These are phyloP conservation scores for Talaromyces sp. DNA, from an alignment of 2,329 filamentous ascomycete genomes.

Conservation along the genomic window DNA sequence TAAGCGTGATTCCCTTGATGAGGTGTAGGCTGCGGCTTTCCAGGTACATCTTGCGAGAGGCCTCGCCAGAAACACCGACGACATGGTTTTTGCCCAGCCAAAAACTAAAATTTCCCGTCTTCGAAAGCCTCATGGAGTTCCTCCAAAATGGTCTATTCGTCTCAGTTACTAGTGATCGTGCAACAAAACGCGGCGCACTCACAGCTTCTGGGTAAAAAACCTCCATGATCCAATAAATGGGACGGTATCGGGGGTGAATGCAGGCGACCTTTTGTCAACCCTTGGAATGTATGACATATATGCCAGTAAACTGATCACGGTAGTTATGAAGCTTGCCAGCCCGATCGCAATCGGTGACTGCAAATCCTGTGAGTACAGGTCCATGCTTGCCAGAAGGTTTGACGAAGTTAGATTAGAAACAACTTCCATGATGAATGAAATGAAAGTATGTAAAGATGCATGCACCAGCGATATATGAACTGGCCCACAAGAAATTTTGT, in stretches of 20 bases:
- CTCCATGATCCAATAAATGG: slow-evolving; percentile 1
- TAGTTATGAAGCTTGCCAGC: not conserved
- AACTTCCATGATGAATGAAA: not conserved
- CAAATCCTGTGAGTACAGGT: not conserved
- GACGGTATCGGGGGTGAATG: slow-evolving; percentile 1
- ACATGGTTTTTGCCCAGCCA: slow-evolving; percentile 6
- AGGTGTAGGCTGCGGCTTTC: not conserved
- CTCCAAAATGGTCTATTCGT: not conserved
- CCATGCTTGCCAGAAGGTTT: not conserved
- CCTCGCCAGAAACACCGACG: slow-evolving; percentile 2
- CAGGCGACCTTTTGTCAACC: not conserved
- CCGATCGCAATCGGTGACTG: not conserved
- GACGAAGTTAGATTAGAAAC: not conserved
- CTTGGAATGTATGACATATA: slow-evolving; percentile 1
- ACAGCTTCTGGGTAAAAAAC: slow-evolving; percentile 3
- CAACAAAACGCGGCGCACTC: not conserved
- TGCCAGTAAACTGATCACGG: not conserved
- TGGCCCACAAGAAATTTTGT: not conserved
- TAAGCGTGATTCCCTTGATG: not conserved
- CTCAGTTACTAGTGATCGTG: not conserved
- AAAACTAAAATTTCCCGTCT: slow-evolving; percentile 6
- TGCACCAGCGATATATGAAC: not conserved
- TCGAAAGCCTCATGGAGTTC: not conserved
- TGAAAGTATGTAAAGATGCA: not conserved
- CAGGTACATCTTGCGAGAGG: slow-evolving; percentile 4